Conservation (phyloP, 2,329 filamentous ascomycete genomes). For the Pestalotiopsis sp. region DNA sequence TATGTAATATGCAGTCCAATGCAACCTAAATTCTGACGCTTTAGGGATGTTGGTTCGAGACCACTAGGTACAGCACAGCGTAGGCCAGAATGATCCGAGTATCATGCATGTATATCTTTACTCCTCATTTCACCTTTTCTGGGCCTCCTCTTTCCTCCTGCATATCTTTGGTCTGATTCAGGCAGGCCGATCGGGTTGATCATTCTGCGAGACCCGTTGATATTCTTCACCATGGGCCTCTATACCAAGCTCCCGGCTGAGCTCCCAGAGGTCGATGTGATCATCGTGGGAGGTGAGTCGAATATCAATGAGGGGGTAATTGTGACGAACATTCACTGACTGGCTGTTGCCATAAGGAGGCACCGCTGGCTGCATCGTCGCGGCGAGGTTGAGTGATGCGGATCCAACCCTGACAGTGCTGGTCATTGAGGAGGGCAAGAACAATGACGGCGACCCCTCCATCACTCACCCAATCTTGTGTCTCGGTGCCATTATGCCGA, state of each 20-base stretch:
- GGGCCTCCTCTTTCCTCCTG: not conserved
- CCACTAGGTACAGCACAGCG: not conserved
- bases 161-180: not conserved
- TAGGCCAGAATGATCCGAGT: not conserved
- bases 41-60: not conserved
- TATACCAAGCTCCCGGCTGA: not conserved
- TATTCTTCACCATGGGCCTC: not conserved
- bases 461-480: conserved; percentile 16
- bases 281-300: conserved; percentile 5
- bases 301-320: too few relatives aligned
- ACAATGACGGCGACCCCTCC: conserved; percentile 12
- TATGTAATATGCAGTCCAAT: not conserved
- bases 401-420: conserved; percentile 20
- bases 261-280: not conserved
- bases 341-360: conserved; percentile 13
- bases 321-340: not conserved
- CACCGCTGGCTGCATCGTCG: conserved; percentile 22
- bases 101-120: not conserved
- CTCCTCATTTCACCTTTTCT: not conserved
- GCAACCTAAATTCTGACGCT: not conserved
- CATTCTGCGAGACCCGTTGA: not conserved
- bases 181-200: not conserved
- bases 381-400: conserved; percentile 21
- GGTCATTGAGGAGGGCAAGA: conserved; percentile 20
- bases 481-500: conserved; percentile 14